phyloP scores from a whole-genome alignment of 192 early-diverging fungal species.

The Umbelopsis sp. region DNA sequence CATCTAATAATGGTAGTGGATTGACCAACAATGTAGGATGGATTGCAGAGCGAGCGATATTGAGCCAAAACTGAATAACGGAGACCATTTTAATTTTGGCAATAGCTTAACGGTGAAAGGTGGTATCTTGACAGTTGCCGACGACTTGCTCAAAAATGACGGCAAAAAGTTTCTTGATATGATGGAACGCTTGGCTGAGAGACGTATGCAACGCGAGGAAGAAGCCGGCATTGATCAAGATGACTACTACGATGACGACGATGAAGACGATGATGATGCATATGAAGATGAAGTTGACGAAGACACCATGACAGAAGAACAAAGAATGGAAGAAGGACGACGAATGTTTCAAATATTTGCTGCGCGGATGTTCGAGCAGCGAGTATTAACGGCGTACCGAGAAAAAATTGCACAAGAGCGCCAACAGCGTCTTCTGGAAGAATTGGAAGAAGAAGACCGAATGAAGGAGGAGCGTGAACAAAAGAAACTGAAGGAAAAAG shows the following conservation, averaged over 20 bases:
- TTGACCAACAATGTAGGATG: neutral
- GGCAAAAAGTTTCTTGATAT: constrained; percentile 95
- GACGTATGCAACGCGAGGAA: constrained; percentile 82
- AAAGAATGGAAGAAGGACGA: constrained; percentile 57
- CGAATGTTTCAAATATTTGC: constrained; percentile 96
- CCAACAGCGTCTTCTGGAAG: constrained; percentile 83
- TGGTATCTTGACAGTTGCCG: constrained; percentile 76
- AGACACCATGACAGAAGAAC: constrained; percentile 48
- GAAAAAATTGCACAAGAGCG: constrained; percentile 93
- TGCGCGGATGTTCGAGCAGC: constrained; percentile 96
- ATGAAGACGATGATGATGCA: constrained; percentile 55
- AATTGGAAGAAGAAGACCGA: constrained; percentile 87
- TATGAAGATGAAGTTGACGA: constrained; percentile 67
- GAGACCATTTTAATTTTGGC: constrained; percentile 68
- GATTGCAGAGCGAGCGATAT: neutral
- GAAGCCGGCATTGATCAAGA: constrained; percentile 43
- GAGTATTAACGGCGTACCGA: constrained; percentile 89
- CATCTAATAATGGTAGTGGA: neutral
- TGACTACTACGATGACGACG: constrained; percentile 50
- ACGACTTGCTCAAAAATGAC: constrained; percentile 90
- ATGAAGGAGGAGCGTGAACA: constrained; percentile 57
- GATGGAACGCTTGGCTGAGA: constrained; percentile 94
- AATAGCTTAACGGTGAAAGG: constrained; percentile 79
- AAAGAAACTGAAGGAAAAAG: constrained; percentile 64
- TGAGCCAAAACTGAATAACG: neutral